Conservation (phyloP, 176 grass and related monocot genomes). For the Alopecurus myosuroides region DNA sequence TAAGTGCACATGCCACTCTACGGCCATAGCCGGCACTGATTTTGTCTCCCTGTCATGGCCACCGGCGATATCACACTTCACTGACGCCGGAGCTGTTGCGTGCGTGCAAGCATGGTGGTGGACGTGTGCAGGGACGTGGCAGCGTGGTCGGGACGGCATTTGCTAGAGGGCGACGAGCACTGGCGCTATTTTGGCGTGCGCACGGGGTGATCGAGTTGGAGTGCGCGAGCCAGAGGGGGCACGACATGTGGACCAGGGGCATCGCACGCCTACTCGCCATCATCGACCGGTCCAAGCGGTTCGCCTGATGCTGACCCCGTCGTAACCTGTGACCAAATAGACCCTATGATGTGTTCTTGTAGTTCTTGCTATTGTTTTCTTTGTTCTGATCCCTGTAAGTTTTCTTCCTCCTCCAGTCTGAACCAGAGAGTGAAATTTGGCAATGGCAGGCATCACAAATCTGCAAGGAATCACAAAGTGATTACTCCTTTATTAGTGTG, state of each 20-base stretch:
- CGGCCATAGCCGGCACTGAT: background rate
- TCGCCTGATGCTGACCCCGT: background rate
- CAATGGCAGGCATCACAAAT: no score
- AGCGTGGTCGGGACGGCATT: conserved; percentile 81
- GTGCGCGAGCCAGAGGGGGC: conserved; percentile 47
- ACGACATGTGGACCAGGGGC: conserved; percentile 82
- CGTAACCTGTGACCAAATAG: background rate
- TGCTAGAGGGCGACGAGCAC: conserved; percentile 67
- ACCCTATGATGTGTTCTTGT: background rate
- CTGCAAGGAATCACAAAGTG: background rate
- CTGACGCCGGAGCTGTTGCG: background rate
- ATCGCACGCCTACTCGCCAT: conserved; percentile 70
- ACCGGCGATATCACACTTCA: background rate
- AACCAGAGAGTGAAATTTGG: background rate
- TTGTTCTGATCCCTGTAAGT: background rate
- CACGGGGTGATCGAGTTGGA: conserved; percentile 95
- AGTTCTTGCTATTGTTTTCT: background rate
- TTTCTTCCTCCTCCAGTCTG: background rate
- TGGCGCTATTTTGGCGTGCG: conserved; percentile 85
- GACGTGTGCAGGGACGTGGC: conserved; percentile 84
- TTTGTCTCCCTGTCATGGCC: background rate
- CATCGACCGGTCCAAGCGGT: conserved; percentile 42
- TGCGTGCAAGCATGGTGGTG: conserved; percentile 35
- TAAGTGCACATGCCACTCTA: no score
- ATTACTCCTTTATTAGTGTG: no score